These are phyloP conservation scores for Rhizomucor pusillus DNA, from an alignment of 371 early-diverging fungal species.

Conservation along the genomic window DNA sequence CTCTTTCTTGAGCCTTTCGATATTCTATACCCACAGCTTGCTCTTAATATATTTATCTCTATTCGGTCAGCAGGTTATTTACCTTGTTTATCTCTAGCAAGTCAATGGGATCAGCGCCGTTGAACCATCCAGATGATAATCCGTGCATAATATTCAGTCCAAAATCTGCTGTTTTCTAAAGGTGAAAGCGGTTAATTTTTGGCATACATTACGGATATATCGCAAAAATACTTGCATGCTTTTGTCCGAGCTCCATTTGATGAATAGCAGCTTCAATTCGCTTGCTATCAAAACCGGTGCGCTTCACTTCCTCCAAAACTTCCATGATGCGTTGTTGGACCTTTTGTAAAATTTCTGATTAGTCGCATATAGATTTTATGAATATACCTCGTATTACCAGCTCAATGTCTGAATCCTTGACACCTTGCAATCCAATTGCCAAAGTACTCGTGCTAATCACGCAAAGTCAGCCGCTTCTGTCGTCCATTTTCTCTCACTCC, in stretches of 20 bases:
- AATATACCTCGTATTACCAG: conserved; percentile 27
- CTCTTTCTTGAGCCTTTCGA: conserved; percentile 71
- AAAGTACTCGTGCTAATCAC: conserved; percentile 44
- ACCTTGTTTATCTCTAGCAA: conserved; percentile 77
- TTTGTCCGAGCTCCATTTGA: conserved; percentile 84
- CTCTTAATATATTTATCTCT: conserved; percentile 1
- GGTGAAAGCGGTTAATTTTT: neutral
- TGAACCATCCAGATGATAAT: conserved; percentile 82
- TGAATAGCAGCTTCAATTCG: conserved; percentile 89
- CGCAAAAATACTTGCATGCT: conserved; percentile 64
- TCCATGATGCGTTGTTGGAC: conserved; percentile 70
- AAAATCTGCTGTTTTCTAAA: conserved; percentile 83
- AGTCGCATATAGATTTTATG: neutral
- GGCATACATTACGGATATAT: neutral
- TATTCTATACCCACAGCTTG: conserved; percentile 42
- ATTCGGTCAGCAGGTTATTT: conserved; percentile 4
- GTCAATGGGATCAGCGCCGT: conserved; percentile 85
- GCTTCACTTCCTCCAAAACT: conserved; percentile 65
- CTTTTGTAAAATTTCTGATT: conserved; percentile 13
- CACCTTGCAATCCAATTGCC: conserved; percentile 73
- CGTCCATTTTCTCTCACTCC: neutral
- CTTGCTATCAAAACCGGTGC: conserved; percentile 75
- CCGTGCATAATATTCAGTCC: conserved; percentile 82
- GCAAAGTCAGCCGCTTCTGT: neutral
- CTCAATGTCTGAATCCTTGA: conserved; percentile 52